These are phyloP conservation scores for Cryphonectria nitschkei DNA, from an alignment of 2,329 filamentous ascomycete species.

Conservation along the genomic window DNA sequence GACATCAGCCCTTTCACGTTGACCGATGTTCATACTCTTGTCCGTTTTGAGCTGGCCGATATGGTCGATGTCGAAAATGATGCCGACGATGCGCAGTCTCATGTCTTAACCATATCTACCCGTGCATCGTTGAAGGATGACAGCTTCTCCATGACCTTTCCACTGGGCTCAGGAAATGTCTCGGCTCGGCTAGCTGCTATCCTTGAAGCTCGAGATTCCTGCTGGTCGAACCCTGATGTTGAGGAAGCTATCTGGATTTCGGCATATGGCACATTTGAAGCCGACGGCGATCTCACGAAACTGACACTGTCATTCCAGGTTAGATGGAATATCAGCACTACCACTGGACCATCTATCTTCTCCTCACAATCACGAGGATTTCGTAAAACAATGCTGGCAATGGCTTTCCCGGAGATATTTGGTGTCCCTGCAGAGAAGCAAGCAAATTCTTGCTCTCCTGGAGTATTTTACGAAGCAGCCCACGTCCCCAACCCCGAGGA, in stretches of 20 bases:
- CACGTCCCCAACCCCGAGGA: constrained; percentile 59
- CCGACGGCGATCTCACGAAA: not conserved
- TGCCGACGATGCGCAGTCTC: constrained; percentile 19
- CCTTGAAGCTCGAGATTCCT: not conserved
- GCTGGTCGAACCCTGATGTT: constrained; percentile 24
- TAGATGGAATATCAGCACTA: constrained; percentile 36
- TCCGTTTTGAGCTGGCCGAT: constrained; percentile 20
- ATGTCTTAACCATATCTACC: constrained; percentile 22
- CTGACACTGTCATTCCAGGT: constrained; percentile 32
- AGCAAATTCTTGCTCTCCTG: constrained; percentile 45
- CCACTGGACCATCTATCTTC: not conserved
- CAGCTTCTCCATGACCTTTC: constrained; percentile 19
- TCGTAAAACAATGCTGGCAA: constrained; percentile 31
- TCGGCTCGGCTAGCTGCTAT: constrained; percentile 9
- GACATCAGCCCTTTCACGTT: not conserved
- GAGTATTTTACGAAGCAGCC: constrained; percentile 71
- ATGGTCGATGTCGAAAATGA: constrained; percentile 12
- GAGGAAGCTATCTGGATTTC: constrained; percentile 29
- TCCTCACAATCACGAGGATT: constrained; percentile 15
- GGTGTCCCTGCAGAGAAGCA: not conserved
- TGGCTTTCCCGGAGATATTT: constrained; percentile 29
- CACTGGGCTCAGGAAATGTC: constrained; percentile 15
- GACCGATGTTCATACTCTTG: constrained; percentile 8
- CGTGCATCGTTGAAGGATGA: constrained; percentile 8
- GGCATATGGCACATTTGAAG: constrained; percentile 17